phyloP scores from a whole-genome alignment of 2,329 filamentous ascomycete species.

The Pseudogymnoascus sp. region DNA sequence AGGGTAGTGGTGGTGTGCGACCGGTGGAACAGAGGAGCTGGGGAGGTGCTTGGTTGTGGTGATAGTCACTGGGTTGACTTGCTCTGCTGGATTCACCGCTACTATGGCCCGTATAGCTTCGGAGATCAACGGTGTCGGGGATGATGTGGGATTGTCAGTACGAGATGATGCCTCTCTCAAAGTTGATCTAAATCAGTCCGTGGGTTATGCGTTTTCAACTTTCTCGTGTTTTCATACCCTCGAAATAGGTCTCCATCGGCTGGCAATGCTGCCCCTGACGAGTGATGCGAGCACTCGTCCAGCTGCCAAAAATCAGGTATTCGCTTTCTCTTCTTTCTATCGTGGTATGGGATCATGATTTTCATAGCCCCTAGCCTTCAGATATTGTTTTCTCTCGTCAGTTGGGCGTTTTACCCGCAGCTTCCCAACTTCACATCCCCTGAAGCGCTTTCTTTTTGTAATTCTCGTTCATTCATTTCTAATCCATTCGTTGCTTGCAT shows the following conservation, averaged over 20 bases:
- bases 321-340: not conserved
- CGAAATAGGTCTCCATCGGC: not conserved
- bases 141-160: not conserved
- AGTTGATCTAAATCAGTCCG: not conserved
- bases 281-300: not conserved
- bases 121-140: not conserved
- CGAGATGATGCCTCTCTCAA: not conserved
- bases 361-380: not conserved
- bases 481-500: not conserved
- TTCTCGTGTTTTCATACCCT: not conserved
- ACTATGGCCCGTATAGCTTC: not conserved
- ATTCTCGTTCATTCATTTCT: not conserved
- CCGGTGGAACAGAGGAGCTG: not conserved
- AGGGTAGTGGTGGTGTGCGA: not conserved
- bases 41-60: not conserved
- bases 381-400: not conserved
- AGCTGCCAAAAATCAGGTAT: not conserved
- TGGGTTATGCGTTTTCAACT: not conserved
- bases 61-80: not conserved
- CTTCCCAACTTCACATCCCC: not conserved
- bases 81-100: not conserved
- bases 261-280: not conserved
- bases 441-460: not conserved
- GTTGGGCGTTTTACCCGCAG: not conserved
- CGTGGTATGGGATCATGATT: not conserved